Base-by-base conservation (phyloP, 139 green algal species). In the Helicosporidium sp. region DNA sequence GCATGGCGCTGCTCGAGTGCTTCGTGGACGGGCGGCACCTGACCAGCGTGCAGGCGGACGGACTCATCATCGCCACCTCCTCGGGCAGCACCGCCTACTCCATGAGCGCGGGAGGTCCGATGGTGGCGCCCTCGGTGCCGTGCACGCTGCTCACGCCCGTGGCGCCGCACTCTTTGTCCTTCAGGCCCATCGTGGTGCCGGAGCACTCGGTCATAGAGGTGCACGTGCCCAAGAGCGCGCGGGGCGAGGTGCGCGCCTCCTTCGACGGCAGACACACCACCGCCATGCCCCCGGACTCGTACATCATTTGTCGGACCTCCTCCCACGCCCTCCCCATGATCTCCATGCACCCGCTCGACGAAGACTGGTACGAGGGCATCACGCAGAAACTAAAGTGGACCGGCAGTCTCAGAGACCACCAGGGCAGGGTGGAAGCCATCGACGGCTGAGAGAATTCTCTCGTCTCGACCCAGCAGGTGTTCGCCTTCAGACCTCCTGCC, bases 371-470 rank as follows among this genome's bases (percentile, higher is more conserved):
- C 42, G 64, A 88, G 29, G 76, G 80, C 52, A 85, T 91, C 55
- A 82, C 72, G 0, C 61, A 75, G 27, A 91, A 88, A 62, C 71
- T 92, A n/a, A 78, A 77, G 40, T 91, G 80, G 80, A 82, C 77
- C 43, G 59, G 60, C 10, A 56, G 58, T 5, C 61, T 74, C 20
- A 52, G 52, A 15, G 20, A 41, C 29, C 50, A 60, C 13, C 51
- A 37, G 12, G 27, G 48, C 39, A n/a, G n/a, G n/a, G n/a, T n/a
- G n/a, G n/a, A n/a, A n/a, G n/a, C n/a, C n/a, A n/a, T n/a, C n/a
- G n/a, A n/a, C n/a, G n/a, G n/a, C n/a, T n/a, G n/a, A n/a, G n/a
- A n/a, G n/a, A n/a, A n/a, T n/a, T n/a, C n/a, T n/a, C n/a, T n/a
- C n/a, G n/a, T n/a, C n/a, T n/a, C n/a, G n/a, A n/a, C n/a, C n/a